Evolutionary conservation across 1,284 basidiomycete species (phyloP), one percentile per base, ranked within the genome.

Genomic region (Omphalotus olearius): DNA sequence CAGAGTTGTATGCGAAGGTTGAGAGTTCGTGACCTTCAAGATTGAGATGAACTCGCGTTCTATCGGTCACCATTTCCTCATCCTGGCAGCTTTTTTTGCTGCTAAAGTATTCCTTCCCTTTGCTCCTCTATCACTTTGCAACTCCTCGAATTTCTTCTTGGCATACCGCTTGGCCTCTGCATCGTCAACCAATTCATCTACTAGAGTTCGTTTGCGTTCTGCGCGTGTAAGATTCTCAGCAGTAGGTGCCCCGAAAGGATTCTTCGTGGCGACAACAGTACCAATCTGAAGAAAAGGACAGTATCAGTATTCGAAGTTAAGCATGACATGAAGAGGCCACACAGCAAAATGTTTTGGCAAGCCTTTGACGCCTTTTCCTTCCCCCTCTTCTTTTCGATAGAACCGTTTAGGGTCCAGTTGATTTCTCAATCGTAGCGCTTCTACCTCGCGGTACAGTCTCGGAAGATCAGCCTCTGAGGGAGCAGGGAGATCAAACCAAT

Each of bases 341-440:
- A 94, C 93, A 23, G 91, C 91, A 69, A 97, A 96, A 60, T 87
- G 85, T 68, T 94, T 94, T 11, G 88, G 94, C 20, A 95, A 72
- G 56, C 86, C 85, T 69, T 88, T 92, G 69, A 88, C 85, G 39
- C 89, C 91, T 62, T 83, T 91, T 38, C 91, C 82, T 74, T 94
- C 88, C 3, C 87, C 86, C 51, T 85, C 82, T 47, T 91, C 89
- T 62, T 86, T 90, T 52, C 81, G 72, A 74, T 98, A 95, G 75
- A 98, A 98, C 30, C 94, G 79, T 69, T 98, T 99, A 6, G 96
- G 95, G 64, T 99, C 96, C 33, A 99, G 79, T 52, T 94, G 88
- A 65, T 96, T 96, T 44, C 91, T 84, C 47, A 99, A 73, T 18
- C 93, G 83, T 47, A 98, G 74, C 1, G 96, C 93, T 67, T 98